phyloP scores from a whole-genome alignment of 2,329 filamentous ascomycete species.

The Cladophialophora psammophila region DNA sequence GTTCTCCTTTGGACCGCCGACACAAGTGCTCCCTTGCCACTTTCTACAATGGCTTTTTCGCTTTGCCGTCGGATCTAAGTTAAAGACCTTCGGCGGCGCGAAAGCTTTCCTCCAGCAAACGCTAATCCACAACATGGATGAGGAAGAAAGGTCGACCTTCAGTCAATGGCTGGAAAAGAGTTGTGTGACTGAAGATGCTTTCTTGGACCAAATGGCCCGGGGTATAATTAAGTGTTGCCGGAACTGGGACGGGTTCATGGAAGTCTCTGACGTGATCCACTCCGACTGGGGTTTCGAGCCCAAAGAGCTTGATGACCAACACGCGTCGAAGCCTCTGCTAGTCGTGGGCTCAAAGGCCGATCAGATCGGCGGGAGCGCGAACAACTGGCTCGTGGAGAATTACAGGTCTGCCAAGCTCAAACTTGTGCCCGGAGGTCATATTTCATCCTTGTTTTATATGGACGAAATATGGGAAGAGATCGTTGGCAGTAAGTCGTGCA shows the following conservation, averaged over 20 bases:
- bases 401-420: conserved; percentile 14
- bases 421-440: conserved; percentile 6
- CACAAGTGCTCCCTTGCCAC: neutral
- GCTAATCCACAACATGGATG: neutral
- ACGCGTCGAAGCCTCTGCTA: conserved; percentile 14
- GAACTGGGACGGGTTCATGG: conserved; percentile 18
- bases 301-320: neutral
- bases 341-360: conserved; percentile 1
- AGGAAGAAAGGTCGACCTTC: conserved; percentile 2
- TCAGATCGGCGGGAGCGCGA: conserved; percentile 10
- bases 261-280: conserved; percentile 14
- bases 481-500: no score
- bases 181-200: neutral
- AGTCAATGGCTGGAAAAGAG: neutral
- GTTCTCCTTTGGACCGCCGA: conserved; percentile 7
- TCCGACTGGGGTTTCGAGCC: conserved; percentile 15
- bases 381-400: conserved; percentile 9
- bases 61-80: neutral
- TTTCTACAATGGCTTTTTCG: conserved; percentile 6
- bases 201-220: neutral
- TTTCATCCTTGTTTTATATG: conserved; percentile 10
- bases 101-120: conserved; percentile 10
- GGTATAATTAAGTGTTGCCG: neutral
- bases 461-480: conserved; percentile 17
- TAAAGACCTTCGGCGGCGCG: neutral